Conservation (phyloP, 192 early-diverging fungal species). For the Coemansia sp. region DNA sequence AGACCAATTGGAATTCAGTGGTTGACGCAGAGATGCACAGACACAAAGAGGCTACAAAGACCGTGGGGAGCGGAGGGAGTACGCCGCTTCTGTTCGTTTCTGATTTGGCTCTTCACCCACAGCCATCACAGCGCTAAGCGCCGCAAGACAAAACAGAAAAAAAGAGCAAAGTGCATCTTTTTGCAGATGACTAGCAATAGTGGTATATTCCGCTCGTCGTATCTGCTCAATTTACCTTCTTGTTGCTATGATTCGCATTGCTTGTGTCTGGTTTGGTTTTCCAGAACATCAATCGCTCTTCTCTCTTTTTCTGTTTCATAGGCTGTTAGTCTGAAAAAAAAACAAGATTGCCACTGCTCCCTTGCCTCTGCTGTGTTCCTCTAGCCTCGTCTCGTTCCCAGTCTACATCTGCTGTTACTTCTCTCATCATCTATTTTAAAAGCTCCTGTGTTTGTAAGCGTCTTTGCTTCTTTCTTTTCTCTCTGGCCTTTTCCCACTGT, state of each 20-base stretch:
- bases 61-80: background rate
- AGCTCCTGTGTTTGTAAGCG: background rate
- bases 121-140: background rate
- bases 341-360: too few species aligned
- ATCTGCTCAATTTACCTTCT: too few species aligned
- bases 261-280: background rate
- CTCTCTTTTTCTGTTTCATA: too few species aligned
- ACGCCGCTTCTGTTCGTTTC: background rate
- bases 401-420: background rate
- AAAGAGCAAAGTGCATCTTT: background rate
- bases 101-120: background rate
- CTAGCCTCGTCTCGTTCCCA: too few species aligned
- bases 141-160: background rate
- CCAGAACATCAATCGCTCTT: background rate
- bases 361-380: background rate
- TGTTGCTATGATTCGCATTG: too few species aligned
- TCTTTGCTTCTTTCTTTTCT: conserved; percentile 2
- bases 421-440: background rate
- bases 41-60: conserved; percentile 3
- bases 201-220: too few species aligned
- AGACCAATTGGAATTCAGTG: background rate
- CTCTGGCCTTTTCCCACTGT: conserved; percentile 2
- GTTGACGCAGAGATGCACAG: background rate
- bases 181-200: background rate
- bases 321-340: too few species aligned